phyloP scores from a whole-genome alignment of 371 early-diverging fungal genomes.

The Zychaea mexicana region DNA sequence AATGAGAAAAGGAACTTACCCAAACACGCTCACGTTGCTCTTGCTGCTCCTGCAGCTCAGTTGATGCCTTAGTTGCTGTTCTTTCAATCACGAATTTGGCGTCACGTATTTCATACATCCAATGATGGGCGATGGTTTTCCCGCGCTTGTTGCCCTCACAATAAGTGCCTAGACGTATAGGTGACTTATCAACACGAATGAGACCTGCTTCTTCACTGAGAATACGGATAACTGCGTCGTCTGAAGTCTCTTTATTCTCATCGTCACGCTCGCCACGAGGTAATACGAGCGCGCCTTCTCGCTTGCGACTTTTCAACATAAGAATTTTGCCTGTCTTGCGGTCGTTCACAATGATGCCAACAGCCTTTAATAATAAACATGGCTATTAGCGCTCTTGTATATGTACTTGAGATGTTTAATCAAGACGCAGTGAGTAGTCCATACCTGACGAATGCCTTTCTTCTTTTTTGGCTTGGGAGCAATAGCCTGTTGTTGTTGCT shows the following conservation, averaged over 20 bases:
- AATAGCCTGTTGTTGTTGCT: neutral
- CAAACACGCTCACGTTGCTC: slow-evolving; percentile 33
- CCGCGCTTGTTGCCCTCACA: slow-evolving; percentile 48
- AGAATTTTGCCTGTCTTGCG: slow-evolving; percentile 26
- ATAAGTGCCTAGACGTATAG: slow-evolving; percentile 35
- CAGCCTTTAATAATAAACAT: slow-evolving; percentile 22
- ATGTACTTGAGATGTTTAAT: no score
- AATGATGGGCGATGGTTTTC: slow-evolving; percentile 40
- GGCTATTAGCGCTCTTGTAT: no score
- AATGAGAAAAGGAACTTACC: slow-evolving; percentile 27
- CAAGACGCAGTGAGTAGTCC: neutral
- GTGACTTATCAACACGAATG: slow-evolving; percentile 17
- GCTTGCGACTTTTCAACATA: slow-evolving; percentile 36
- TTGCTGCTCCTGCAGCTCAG: slow-evolving; percentile 18
- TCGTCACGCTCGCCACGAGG: slow-evolving; percentile 40
- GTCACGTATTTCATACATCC: slow-evolving; percentile 46
- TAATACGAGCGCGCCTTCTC: slow-evolving; percentile 36
- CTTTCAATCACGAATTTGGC: slow-evolving; percentile 7
- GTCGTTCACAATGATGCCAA: slow-evolving; percentile 41
- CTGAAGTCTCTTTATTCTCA: slow-evolving; percentile 25
- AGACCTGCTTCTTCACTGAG: slow-evolving; percentile 37
- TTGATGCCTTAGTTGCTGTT: neutral
- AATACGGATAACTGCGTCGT: slow-evolving; percentile 41
- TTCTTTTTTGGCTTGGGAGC: slow-evolving; percentile 12
- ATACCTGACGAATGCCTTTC: slow-evolving; percentile 15